phyloP scores from a whole-genome alignment of 768 basidiomycete species.

The Hortiboletus campestris region DNA sequence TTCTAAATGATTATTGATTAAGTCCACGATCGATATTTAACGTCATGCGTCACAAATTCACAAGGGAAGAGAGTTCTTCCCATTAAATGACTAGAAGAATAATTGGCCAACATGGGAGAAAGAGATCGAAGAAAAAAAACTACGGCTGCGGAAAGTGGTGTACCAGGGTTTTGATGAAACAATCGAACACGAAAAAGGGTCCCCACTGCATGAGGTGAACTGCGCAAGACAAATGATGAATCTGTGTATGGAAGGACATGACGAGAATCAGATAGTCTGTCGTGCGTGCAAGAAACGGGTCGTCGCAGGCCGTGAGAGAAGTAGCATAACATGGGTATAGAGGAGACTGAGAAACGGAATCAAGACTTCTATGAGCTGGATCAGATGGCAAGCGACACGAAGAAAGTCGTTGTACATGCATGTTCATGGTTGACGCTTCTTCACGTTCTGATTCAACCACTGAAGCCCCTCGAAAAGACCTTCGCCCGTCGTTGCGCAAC shows the following conservation, averaged over 20 bases:
- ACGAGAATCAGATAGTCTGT: constrained; percentile 36
- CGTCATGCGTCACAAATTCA: constrained; percentile 20
- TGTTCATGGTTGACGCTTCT: constrained; percentile 77
- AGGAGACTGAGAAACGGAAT: constrained; percentile 17
- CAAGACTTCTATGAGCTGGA: constrained; percentile 19
- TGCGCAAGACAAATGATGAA: constrained; percentile 28
- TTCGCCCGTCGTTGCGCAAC: constrained; percentile 95
- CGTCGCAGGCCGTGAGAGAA: constrained; percentile 36
- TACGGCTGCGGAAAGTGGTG: constrained; percentile 15
- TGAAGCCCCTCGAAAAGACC: constrained; percentile 96
- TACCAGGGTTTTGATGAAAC: constrained; percentile 13
- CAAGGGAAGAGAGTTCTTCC: constrained; percentile 20
- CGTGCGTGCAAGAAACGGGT: constrained; percentile 33
- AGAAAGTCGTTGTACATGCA: constrained; percentile 16
- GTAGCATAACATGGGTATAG: constrained; percentile 36
- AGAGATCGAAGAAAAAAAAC: constrained; percentile 7
- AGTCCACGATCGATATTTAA: constrained; percentile 13
- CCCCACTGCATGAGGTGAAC: constrained; percentile 16
- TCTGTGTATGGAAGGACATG: constrained; percentile 22
- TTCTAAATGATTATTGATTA: constrained; percentile 16
- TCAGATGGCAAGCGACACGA: constrained; percentile 24
- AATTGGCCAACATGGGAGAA: constrained; percentile 18
- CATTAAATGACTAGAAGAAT: constrained; percentile 22
- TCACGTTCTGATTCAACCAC: constrained; percentile 97
- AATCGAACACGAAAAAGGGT: constrained; percentile 11